These are phyloP conservation scores for Argentina anserina DNA, from an alignment of 306 rosid species.

Conservation along the genomic window DNA sequence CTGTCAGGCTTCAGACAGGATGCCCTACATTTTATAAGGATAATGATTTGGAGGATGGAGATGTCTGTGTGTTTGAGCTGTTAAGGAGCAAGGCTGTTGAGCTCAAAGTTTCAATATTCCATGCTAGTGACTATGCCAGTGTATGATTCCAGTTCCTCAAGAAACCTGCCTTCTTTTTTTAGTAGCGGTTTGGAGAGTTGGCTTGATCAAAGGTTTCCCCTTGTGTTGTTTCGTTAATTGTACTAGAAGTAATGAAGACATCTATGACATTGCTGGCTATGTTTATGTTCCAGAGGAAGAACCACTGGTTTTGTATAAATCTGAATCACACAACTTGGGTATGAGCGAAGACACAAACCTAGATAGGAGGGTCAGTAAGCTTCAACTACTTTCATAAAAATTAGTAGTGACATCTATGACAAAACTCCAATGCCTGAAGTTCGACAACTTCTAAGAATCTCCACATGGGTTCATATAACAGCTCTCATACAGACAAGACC, in stretches of 20 bases:
- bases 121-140: conserved; percentile 2
- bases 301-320: not conserved
- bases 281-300: not conserved
- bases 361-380: not conserved
- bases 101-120: conserved; percentile 25
- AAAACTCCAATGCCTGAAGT: not conserved
- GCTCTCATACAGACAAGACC: not conserved
- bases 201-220: not conserved
- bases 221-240: not conserved
- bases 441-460: not conserved
- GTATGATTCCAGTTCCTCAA: not conserved
- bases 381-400: not conserved
- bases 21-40: conserved; percentile 7
- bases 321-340: not conserved
- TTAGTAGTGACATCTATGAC: too few species aligned
- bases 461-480: not conserved
- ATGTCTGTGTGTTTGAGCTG: conserved; percentile 34
- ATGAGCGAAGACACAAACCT: not conserved
- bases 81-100: conserved; percentile 1
- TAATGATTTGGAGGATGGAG: conserved; percentile 24
- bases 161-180: not conserved
- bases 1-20: conserved; percentile 9
- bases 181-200: not conserved
- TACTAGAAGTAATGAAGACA: too few species aligned
- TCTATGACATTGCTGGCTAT: not conserved